Conservation (phyloP, 2,329 filamentous ascomycete species). For the Trichoderma brevicompactum region DNA sequence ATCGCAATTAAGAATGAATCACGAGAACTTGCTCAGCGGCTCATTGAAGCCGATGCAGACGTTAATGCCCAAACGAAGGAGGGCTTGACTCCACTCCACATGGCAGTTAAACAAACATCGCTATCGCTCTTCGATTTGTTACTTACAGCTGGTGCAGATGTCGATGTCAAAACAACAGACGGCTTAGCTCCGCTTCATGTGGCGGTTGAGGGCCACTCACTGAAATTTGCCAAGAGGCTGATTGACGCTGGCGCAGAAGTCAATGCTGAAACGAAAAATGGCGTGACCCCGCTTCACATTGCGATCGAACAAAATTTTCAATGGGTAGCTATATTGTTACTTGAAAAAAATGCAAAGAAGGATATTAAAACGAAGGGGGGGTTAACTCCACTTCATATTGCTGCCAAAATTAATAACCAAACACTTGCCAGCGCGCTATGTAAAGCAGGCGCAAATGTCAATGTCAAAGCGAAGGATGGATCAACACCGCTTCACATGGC, state of each 20-base stretch:
- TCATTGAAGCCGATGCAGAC: not conserved
- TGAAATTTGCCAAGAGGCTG: not conserved
- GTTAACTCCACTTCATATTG: too few relatives aligned
- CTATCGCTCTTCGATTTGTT: too few relatives aligned
- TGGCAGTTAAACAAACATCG: not conserved
- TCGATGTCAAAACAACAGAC: too few relatives aligned
- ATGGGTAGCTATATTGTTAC: too few relatives aligned
- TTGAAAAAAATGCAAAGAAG: too few relatives aligned
- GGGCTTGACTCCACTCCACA: not conserved
- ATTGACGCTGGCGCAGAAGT: not conserved
- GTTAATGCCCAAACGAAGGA: not conserved
- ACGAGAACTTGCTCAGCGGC: not conserved
- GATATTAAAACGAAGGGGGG: too few relatives aligned
- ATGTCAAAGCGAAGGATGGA: not conserved
- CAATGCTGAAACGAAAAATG: not conserved
- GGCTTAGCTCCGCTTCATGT: not conserved
- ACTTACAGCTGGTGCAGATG: too few relatives aligned
- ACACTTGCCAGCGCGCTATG: too few relatives aligned
- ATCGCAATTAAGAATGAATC: not conserved
- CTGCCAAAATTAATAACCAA: too few relatives aligned
- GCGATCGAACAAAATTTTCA: too few relatives aligned
- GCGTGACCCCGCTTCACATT: too few relatives aligned
- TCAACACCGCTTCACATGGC: not conserved
- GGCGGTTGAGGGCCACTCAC: not conserved
- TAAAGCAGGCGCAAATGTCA: too few relatives aligned